Evolutionary conservation across 2,329 filamentous ascomycete genomes (phyloP).

Genomic region (Penicillium sp.): DNA sequence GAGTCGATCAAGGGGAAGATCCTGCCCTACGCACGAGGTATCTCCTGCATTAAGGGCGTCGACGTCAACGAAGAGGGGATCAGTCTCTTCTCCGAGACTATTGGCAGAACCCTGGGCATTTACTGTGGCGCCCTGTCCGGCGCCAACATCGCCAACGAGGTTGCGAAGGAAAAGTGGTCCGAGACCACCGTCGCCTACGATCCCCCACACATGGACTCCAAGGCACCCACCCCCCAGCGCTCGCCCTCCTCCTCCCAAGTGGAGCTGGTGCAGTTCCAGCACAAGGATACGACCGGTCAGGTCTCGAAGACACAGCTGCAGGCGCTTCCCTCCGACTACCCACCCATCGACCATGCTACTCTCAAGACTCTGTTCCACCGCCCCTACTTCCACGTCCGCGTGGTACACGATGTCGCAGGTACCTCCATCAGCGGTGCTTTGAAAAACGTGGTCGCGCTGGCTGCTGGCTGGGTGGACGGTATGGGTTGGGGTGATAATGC

Average conservation of each 20-base stretch:
- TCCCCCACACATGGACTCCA: conserved; percentile 82
- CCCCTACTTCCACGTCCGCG: conserved; percentile 94
- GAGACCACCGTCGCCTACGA: conserved; percentile 97
- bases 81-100: conserved; percentile 89
- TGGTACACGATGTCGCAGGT: conserved; percentile 93
- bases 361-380: conserved; percentile 88
- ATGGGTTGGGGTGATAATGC: conserved; percentile 98
- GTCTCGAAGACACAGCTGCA: conserved; percentile 68
- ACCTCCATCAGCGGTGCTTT: conserved; percentile 91
- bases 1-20: conserved; percentile 83
- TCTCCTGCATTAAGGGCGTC: conserved; percentile 98
- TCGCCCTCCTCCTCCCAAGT: conserved; percentile 53
- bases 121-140: conserved; percentile 95
- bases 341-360: conserved; percentile 78
- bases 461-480: conserved; percentile 91
- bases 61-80: conserved; percentile 85
- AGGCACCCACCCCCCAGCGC: conserved; percentile 62
- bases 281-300: conserved; percentile 68
- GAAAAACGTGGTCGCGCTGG: conserved; percentile 95
- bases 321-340: conserved; percentile 76
- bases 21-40: conserved; percentile 84
- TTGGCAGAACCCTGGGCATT: conserved; percentile 85
- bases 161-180: conserved; percentile 92
- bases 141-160: conserved; percentile 93
- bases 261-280: conserved; percentile 54